Conservation (phyloP, 192 early-diverging fungal species). For the Coemansia sp. region DNA sequence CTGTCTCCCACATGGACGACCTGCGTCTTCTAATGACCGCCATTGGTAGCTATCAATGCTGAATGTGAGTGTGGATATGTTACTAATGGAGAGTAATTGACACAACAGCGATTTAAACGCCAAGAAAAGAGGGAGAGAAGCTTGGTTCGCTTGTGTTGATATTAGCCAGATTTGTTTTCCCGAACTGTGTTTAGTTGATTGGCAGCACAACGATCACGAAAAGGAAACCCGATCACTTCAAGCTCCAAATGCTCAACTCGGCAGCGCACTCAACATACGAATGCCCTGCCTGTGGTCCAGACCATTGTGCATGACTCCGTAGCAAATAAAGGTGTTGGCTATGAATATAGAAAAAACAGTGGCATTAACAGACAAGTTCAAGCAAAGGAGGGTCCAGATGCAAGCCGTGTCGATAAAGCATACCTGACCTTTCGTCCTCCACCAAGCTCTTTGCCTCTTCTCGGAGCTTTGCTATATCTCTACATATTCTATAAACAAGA, state of each 20-base stretch:
- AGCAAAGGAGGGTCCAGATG: not conserved
- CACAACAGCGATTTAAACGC: constrained; percentile 1
- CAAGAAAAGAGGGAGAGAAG: not conserved
- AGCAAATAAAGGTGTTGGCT: not conserved
- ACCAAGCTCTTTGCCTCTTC: not conserved
- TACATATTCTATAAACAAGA: not conserved
- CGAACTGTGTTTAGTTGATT: not conserved
- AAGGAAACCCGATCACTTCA: not conserved
- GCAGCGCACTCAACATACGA: not conserved
- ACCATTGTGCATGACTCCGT: not conserved
- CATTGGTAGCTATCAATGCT: constrained; percentile 18
- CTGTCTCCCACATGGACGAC: constrained; percentile 36
- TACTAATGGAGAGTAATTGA: not conserved
- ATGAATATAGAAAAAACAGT: no score
- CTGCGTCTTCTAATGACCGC: constrained; percentile 32
- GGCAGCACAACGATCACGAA: not conserved
- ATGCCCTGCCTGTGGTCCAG: not conserved
- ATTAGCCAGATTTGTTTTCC: not conserved
- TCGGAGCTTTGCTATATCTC: not conserved
- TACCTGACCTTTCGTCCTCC: no score
- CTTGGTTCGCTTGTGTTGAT: not conserved
- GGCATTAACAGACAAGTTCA: no score
- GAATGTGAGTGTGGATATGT: not conserved
- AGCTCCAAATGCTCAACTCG: not conserved
- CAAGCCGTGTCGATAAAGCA: not conserved